Evolutionary conservation across 768 basidiomycete genomes (phyloP), one percentile per base, ranked within the genome.

Genomic region (Phlebiopsis gigantea): DNA sequence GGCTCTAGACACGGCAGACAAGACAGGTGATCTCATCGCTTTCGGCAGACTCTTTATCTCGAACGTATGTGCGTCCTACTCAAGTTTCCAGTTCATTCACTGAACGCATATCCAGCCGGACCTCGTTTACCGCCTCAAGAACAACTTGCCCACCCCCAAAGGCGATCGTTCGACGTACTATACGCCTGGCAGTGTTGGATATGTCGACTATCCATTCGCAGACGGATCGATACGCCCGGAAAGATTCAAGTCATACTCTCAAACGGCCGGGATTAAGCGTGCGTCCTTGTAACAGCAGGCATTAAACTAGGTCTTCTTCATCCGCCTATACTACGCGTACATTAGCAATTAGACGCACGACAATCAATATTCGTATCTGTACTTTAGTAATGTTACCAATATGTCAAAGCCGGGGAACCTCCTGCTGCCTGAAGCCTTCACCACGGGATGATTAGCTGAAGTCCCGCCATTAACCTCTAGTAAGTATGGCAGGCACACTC

Each of bases 141-240:
- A 57, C 22, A 31, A 61, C 26, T 25, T 63, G 8, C 50, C 61
- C 1, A 24, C 58, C 12, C 50, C 26, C 24, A 51, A 53, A 25
- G 30, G 30, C 21, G 31, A 55, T 34, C 50, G 52, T 19, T 26
- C 24, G 14, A 46, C 53, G 7, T 63, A 54, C 53, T 57, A 61
- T 45, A 45, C 19, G 9, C 4, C 3, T n/a, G 49, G 25, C 1
- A 25, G 12, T 2, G 25, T 9, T 10, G 60, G 60, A 41, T 61
- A 63, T 50, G 56, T 34, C 45, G 60, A 61, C 26, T 63, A 63
- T 48, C 60, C 68, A 6, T 59, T 59, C 46, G 57, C 57, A 19
- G 48, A 50, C 15, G 48, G 48, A 4, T 30, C 46, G 8, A 25
- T 47, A 7, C 9, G 8, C 9, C 46, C 46, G 9, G 46, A 47